These are phyloP conservation scores for Ceratocystis ficicola DNA, from an alignment of 2,329 filamentous ascomycete species.

Conservation along the genomic window DNA sequence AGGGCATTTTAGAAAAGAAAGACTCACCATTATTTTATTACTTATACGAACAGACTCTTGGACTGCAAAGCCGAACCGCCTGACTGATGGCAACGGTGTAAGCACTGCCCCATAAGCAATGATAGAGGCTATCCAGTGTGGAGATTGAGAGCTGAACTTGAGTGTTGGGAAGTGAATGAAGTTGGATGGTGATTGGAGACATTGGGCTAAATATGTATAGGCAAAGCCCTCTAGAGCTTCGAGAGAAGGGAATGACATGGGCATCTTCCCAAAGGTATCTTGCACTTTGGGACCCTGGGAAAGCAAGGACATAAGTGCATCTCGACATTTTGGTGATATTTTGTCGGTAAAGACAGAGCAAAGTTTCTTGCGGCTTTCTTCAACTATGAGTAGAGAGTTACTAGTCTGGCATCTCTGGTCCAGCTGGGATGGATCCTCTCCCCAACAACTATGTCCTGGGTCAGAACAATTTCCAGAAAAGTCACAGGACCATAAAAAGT, in stretches of 20 bases:
- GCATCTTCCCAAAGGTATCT: constrained; percentile 40
- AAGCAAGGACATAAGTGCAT: constrained; percentile 52
- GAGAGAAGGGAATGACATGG: constrained; percentile 49
- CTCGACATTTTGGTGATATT: constrained; percentile 39
- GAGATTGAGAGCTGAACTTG: constrained; percentile 41
- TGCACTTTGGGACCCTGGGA: constrained; percentile 45
- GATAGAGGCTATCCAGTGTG: constrained; percentile 49
- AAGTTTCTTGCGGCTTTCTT: constrained; percentile 31
- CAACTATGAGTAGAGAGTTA: constrained; percentile 29
- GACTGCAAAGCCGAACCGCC: constrained; percentile 48
- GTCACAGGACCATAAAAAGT: constrained; percentile 17
- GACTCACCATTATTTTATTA: constrained; percentile 25
- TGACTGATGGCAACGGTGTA: constrained; percentile 45
- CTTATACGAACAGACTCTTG: constrained; percentile 39
- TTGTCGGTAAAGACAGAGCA: constrained; percentile 35
- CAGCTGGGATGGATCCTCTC: constrained; percentile 35
- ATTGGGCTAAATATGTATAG: constrained; percentile 47
- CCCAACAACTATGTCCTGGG: constrained; percentile 35
- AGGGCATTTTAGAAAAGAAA: background rate
- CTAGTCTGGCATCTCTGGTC: constrained; percentile 22
- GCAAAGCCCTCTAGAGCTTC: constrained; percentile 49
- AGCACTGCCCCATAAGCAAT: constrained; percentile 49
- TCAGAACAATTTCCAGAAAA: constrained; percentile 25
- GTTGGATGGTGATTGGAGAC: constrained; percentile 43
- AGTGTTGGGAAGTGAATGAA: constrained; percentile 53